phyloP scores from a whole-genome alignment of 2,329 filamentous ascomycete species.

The Raffaelea arxii region DNA sequence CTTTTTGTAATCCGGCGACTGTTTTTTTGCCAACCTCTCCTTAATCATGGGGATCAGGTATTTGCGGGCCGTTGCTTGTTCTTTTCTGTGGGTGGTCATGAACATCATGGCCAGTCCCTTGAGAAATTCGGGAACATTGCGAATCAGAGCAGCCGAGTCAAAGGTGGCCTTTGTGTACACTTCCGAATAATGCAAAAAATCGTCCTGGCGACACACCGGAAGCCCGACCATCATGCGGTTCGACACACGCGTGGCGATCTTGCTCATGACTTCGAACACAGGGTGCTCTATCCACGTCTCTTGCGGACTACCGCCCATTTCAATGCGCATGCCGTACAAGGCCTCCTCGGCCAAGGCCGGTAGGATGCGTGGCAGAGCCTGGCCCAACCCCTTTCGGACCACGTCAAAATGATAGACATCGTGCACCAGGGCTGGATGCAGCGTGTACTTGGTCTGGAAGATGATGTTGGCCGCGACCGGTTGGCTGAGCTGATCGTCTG shows the following conservation, averaged over 20 bases:
- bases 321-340: neutral
- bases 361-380: slow-evolving; percentile 3
- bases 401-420: slow-evolving; percentile 4
- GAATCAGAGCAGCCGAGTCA: slow-evolving; percentile 12
- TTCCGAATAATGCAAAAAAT: slow-evolving; percentile 16
- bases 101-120: slow-evolving; percentile 3
- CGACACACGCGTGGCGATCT: slow-evolving; percentile 18
- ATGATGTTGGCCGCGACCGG: slow-evolving; percentile 4
- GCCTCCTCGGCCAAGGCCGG: slow-evolving; percentile 1
- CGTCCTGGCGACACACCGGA: slow-evolving; percentile 17
- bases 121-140: slow-evolving; percentile 16
- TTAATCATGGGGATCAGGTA: slow-evolving; percentile 17
- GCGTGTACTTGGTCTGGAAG: slow-evolving; percentile 4
- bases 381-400: slow-evolving; percentile 1
- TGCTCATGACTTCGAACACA: slow-evolving; percentile 17
- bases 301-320: neutral
- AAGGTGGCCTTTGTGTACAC: slow-evolving; percentile 18
- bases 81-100: neutral
- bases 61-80: slow-evolving; percentile 9
- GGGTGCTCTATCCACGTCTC: slow-evolving; percentile 9
- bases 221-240: slow-evolving; percentile 22
- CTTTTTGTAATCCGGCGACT: slow-evolving; percentile 14
- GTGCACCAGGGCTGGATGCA: slow-evolving; percentile 3
- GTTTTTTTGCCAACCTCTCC: slow-evolving; percentile 14
- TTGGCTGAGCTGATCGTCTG: slow-evolving; percentile 3